These are phyloP conservation scores for Rutidosis leptorrhynchoides DNA, from an alignment of 129 eudicot genomes.

Conservation along the genomic window DNA sequence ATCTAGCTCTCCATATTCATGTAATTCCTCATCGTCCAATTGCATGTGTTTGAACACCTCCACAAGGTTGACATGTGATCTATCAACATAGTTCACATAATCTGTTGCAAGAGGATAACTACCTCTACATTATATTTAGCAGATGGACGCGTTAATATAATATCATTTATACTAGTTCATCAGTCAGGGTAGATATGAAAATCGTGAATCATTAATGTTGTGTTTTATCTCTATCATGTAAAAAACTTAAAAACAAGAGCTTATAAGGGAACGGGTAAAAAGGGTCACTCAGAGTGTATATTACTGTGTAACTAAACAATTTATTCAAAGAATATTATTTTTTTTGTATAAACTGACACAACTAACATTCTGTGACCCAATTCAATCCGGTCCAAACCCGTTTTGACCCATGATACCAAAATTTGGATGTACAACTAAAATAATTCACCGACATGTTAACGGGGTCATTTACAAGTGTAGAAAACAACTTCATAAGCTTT, in stretches of 20 bases:
- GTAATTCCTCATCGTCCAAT: constrained; percentile 65
- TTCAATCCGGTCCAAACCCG: background rate
- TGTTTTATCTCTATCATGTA: background rate
- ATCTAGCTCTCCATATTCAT: constrained; percentile 71
- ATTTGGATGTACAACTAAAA: background rate
- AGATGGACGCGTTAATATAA: constrained; percentile 13
- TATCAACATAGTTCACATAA: constrained; percentile 68
- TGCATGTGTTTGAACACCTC: constrained; percentile 80
- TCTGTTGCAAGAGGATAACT: constrained; percentile 78
- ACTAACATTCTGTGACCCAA: background rate
- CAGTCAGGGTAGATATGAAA: constrained; percentile 14
- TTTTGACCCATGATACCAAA: background rate
- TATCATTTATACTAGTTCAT: background rate
- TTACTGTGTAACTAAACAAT: background rate
- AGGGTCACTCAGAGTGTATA: constrained; percentile 1
- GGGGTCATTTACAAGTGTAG: background rate
- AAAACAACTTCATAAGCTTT: constrained; percentile 5
- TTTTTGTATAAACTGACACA: background rate
- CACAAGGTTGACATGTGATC: constrained; percentile 71
- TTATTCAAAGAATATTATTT: too few species aligned
- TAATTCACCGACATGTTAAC: constrained; percentile 12
- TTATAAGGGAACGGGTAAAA: background rate
- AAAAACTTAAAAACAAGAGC: background rate
- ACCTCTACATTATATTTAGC: constrained; percentile 49
- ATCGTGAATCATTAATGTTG: constrained; percentile 5